Percentiles rank a stretch among this genome's conserved stretches.
phyloP scores from a whole-genome alignment of 2,329 filamentous ascomycete genomes.

The Fusarium drepaniforme region DNA sequence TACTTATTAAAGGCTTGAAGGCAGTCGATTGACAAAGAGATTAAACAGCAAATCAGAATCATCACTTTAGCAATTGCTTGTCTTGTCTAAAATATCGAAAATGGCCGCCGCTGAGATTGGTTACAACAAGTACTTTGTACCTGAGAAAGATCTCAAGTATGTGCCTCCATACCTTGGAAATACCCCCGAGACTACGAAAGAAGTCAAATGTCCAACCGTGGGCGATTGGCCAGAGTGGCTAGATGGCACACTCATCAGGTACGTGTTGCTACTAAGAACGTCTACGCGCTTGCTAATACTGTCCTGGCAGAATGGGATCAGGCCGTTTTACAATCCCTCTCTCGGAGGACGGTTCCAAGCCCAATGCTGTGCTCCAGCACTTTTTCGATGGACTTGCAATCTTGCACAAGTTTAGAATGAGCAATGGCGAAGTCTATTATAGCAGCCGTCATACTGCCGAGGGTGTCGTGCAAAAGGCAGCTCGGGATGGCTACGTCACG shows the following conservation, averaged over 20 bases:
- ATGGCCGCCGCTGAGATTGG: background rate
- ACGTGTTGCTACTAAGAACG: fast-evolving
- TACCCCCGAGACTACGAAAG: background rate
- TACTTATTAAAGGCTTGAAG: background rate
- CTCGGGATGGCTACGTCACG: background rate
- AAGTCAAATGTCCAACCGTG: background rate
- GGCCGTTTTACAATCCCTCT: background rate
- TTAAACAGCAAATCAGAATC: background rate
- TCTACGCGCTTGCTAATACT: background rate
- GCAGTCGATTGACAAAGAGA: background rate
- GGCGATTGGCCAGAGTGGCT: background rate
- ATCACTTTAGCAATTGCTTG: background rate
- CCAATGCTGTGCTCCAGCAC: background rate
- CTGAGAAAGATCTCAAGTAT: background rate
- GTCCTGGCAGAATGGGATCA: background rate
- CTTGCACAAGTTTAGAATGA: background rate
- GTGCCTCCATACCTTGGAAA: background rate
- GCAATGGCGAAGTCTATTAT: background rate
- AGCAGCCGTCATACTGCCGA: background rate
- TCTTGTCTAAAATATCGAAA: background rate
- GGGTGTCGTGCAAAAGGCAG: background rate
- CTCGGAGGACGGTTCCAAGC: background rate
- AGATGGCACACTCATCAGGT: background rate
- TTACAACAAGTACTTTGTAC: background rate
- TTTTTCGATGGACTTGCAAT: background rate